Conservation (phyloP, 345 rosid genomes). For the Dimocarpus longan region DNA sequence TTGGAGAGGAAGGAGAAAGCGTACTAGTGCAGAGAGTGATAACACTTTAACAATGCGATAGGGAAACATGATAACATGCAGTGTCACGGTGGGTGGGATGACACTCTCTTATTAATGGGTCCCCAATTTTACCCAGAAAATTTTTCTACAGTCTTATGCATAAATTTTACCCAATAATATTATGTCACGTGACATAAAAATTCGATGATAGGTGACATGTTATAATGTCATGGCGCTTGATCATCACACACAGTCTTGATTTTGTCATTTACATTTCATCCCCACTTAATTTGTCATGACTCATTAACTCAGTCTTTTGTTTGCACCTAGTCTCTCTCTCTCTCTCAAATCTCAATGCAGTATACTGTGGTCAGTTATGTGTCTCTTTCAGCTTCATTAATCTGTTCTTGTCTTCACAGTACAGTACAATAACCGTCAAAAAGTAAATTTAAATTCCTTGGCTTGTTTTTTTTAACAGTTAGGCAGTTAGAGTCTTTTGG, state of each 20-base stretch:
- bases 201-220: no score
- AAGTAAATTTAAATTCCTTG: background rate
- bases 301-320: background rate
- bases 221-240: no score
- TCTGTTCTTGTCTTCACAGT: background rate
- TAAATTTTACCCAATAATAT: no score
- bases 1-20: background rate
- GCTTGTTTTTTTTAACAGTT: background rate
- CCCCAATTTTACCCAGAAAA: background rate
- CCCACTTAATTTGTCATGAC: background rate
- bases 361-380: background rate
- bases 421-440: background rate
- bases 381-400: constrained; percentile 14
- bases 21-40: background rate
- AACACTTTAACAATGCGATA: background rate
- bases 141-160: no score
- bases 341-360: background rate
- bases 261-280: background rate
- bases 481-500: background rate
- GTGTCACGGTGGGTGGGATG: background rate
- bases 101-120: background rate
- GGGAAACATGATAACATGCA: constrained; percentile 9
- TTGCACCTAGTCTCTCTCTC: background rate
- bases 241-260: no score
- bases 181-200: no score